Base-by-base conservation (phyloP, 257 asterid genomes). In the Asclepias syriaca region DNA sequence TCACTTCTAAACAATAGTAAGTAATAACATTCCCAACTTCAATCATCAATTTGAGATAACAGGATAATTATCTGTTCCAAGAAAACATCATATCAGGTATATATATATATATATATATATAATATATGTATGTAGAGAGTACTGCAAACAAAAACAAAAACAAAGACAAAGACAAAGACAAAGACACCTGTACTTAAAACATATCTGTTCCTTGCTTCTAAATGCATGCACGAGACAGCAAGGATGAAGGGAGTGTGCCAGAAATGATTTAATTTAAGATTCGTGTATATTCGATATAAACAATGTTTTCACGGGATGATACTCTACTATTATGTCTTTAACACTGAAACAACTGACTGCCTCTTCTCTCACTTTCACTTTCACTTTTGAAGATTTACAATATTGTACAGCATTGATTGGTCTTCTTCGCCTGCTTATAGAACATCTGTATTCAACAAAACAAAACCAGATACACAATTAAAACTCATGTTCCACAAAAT, bases 371-470 rank as follows among this genome's bases (percentile, higher is more conserved):
- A 0, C 34, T 29, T 1, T 64, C 49, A 37, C 71, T 60, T 24
- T n/a, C 50, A 8, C 58, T 48, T 65, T 56, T 32, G 48, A 45
- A 54, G 61, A 83, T 81, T 84, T 84, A 93, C 88, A 93, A 63
- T 53, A 89, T 80, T 18, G 96, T 86, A 79, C 98, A 90, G 65
- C 97, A 93, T 68, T 82, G 86, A 63, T 93, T 93, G 66, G 98
- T 89, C 84, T 90, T 93, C 95, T 93, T 93, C 32, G 96, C 97
- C 76, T 89, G 96, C 86, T 93, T 93, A 91, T 87, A 87, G 53
- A 92, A 90, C 94, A 87, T 87, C 98, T 92, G 96, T 82, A 94
- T 82, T 70, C 29, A 73, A 72, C 74, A 70, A 2, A 45, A 34
- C 39, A 70, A 2, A 45, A 34, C 39, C 54, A 79, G 27, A 48